Percentiles rank a stretch among this genome's conserved stretches.
phyloP scores from a whole-genome alignment of 73 alveolate genomes.

The Paramecium caudatum region DNA sequence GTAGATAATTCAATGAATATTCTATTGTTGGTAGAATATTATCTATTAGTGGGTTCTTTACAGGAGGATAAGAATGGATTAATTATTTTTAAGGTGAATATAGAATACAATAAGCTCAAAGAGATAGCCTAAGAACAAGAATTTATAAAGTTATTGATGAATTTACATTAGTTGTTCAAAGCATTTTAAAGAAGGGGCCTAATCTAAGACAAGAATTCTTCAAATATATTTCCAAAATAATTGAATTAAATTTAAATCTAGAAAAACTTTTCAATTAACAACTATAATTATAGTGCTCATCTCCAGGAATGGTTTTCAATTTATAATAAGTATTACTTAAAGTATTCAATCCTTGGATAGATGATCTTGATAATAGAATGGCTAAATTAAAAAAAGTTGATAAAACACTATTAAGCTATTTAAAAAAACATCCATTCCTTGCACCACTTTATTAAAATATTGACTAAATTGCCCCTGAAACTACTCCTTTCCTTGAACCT shows the following conservation, averaged over 20 bases:
- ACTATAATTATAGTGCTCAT: background rate
- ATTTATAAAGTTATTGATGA: background rate
- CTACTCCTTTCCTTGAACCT: background rate
- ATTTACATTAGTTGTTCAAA: background rate
- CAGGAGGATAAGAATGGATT: background rate
- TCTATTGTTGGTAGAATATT: background rate
- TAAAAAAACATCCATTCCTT: slow-evolving; percentile 8
- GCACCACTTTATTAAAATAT: background rate
- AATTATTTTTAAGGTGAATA: background rate
- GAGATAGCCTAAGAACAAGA: background rate
- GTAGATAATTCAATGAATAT: background rate
- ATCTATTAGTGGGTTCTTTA: background rate
- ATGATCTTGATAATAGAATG: background rate
- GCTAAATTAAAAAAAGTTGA: background rate
- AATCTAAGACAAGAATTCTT: background rate
- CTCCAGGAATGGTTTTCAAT: slow-evolving; percentile 52
- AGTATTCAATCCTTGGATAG: slow-evolving; percentile 21
- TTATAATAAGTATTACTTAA: slow-evolving; percentile 18
- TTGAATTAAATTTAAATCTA: slow-evolving; percentile 32
- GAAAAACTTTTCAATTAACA: background rate
- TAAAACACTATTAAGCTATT: background rate
- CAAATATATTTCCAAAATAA: background rate
- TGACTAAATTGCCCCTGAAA: slow-evolving; percentile 27
- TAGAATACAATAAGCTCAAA: background rate
- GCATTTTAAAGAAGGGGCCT: background rate